Evolutionary conservation across 352 stramenopile genomes (phyloP).

Genomic region (Phytophthora pinifolia): DNA sequence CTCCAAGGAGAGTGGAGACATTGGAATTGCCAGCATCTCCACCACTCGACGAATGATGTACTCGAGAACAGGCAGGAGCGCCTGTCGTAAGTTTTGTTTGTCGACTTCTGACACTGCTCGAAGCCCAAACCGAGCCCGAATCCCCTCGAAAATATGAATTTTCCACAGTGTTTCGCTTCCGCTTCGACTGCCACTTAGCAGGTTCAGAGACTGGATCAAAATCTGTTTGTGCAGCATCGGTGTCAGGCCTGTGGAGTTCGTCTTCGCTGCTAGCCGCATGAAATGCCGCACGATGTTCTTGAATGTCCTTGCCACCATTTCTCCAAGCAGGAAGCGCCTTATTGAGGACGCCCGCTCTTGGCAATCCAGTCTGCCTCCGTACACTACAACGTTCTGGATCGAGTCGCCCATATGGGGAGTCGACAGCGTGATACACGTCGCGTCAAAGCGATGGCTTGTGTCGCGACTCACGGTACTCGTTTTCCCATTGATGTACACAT

Average conservation of each 20-base stretch:
- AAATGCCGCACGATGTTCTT: slow-evolving; percentile 87
- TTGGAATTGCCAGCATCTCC: slow-evolving; percentile 58
- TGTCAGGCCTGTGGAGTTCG: slow-evolving; percentile 42
- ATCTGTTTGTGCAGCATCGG: slow-evolving; percentile 49
- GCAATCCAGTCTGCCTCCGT: slow-evolving; percentile 64
- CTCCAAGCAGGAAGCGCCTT: slow-evolving; percentile 65
- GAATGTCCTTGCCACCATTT: slow-evolving; percentile 88
- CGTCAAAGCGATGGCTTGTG: slow-evolving; percentile 48
- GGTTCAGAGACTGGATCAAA: slow-evolving; percentile 59
- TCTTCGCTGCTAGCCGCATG: slow-evolving; percentile 46
- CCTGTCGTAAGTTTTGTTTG: slow-evolving; percentile 67
- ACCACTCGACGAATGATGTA: slow-evolving; percentile 55
- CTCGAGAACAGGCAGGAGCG: slow-evolving; percentile 45
- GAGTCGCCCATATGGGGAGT: slow-evolving; percentile 59
- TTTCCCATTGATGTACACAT: slow-evolving; percentile 58
- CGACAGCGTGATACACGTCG: slow-evolving; percentile 62
- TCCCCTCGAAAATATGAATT: slow-evolving; percentile 69
- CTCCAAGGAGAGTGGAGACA: slow-evolving; percentile 43
- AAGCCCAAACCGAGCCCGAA: slow-evolving; percentile 71
- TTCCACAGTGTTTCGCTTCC: slow-evolving; percentile 77
- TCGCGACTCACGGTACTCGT: slow-evolving; percentile 56
- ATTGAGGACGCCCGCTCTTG: slow-evolving; percentile 52
- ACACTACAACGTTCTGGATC: slow-evolving; percentile 72
- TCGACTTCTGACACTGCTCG: slow-evolving; percentile 75
- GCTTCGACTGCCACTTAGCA: slow-evolving; percentile 56